Evolutionary conservation across 2,329 filamentous ascomycete genomes (phyloP), one percentile per base, ranked within the genome.

Genomic region (Colletotrichum lupini): DNA sequence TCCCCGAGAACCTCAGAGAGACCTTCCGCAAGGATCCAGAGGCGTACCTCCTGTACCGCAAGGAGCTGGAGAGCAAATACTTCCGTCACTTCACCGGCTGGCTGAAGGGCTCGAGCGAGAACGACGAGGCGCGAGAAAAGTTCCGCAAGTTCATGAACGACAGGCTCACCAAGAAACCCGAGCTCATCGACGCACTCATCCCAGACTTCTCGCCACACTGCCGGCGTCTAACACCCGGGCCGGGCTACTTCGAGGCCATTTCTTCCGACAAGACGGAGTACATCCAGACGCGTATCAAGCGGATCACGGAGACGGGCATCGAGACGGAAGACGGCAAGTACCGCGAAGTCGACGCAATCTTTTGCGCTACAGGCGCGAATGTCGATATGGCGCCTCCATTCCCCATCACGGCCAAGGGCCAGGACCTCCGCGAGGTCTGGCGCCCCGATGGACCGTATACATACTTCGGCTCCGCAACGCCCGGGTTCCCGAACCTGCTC

Each of bases 321-420:
- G 86, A 90, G 76, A 92, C 90, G 0, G 81, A 79, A 0, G 91
- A 93, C 75, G 91, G 91, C 2, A 78, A 78, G 0, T 83, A 88
- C 35, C 82, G 90, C 3, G 85, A 89, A 19, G 90, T 92, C 0
- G 92, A 93, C 73, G 89, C 90, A 16, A 83, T 93, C 5, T 90
- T 94, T 76, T 94, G 91, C 76, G 90, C 91, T 1, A 94, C 92
- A 0, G 92, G 92, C 1, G 90, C 91, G 9, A 91, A 92, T 75
- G 85, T 87, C 12, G 86, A 90, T 75, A 85, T 88, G 80, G 82
- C 87, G 0, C 91, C 91, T 0, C 87, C 87, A 0, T 94, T 94
- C 75, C 84, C 89, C 0, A 89, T 94, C 75, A 83, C 84, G 28
- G 87, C 89, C 1, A 81, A 86, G 60, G 90, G 87, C 2, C 80